These are phyloP conservation scores for Orychophragmus violaceus DNA, from an alignment of 345 rosid species.

Conservation along the genomic window DNA sequence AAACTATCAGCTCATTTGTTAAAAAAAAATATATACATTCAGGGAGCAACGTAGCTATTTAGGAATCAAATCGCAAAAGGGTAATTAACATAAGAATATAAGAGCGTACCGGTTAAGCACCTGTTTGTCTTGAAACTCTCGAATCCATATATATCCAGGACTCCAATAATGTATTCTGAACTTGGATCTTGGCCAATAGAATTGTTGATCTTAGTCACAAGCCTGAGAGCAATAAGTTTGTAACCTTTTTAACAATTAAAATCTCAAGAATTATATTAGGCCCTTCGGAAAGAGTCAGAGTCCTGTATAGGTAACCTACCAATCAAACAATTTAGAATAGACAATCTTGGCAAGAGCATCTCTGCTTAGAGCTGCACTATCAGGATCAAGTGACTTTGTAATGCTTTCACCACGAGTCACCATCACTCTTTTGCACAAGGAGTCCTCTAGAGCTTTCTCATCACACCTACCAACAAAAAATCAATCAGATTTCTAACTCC, in stretches of 20 bases:
- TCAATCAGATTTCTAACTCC: conserved; percentile 7
- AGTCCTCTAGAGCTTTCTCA: conserved; percentile 72
- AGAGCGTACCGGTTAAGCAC: conserved; percentile 98
- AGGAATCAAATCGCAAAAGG: conserved; percentile 8
- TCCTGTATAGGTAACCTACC: conserved; percentile 41
- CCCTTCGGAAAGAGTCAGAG: background rate
- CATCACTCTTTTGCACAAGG: conserved; percentile 89
- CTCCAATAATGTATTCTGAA: conserved; percentile 76
- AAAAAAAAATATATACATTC: background rate
- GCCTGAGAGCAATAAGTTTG: conserved; percentile 43
- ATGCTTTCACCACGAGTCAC: conserved; percentile 96
- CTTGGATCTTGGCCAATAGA: conserved; percentile 89
- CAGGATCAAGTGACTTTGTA: conserved; percentile 87
- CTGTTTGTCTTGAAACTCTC: conserved; percentile 99
- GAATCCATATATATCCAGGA: conserved; percentile 98
- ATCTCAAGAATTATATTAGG: background rate
- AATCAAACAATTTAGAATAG: conserved; percentile 93
- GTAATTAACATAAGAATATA: conserved; percentile 41
- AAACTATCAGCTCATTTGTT: background rate
- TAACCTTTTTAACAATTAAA: conserved; percentile 7
- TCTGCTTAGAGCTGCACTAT: conserved; percentile 70
- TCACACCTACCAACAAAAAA: conserved; percentile 66
- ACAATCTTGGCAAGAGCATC: conserved; percentile 96
- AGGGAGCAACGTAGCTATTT: background rate
- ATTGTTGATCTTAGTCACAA: conserved; percentile 83